A percentile compares a stretch with the other conserved stretches of the same genome.
Evolutionary conservation across 2,329 filamentous ascomycete species (phyloP).

Genomic region (Chlorencoelia australis): DNA sequence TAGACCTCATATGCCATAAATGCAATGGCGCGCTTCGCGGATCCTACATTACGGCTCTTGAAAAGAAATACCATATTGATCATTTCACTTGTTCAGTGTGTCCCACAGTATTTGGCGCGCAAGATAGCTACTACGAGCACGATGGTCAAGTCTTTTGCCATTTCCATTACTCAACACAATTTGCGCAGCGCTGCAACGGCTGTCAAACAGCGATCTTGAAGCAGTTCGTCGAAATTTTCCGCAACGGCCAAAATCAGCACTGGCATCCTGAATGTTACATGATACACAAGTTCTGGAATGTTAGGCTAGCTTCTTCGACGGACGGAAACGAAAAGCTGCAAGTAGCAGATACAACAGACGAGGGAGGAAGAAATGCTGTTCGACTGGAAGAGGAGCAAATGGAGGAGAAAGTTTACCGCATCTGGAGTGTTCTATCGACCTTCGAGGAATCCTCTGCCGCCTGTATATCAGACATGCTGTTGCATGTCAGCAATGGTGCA

Average conservation of each 20-base stretch:
- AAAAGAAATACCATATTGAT: constrained; percentile 97
- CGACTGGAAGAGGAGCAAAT: constrained; percentile 83
- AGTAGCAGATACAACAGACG: constrained; percentile 45
- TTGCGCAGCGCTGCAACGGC: constrained; percentile 91
- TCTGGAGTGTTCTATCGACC: constrained; percentile 94
- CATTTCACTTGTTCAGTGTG: constrained; percentile 98
- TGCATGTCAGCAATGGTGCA: constrained; percentile 95
- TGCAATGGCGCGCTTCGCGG: constrained; percentile 89
- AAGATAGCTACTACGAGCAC: constrained; percentile 98
- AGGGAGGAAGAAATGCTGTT: constrained; percentile 64
- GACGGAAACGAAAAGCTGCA: constrained; percentile 34
- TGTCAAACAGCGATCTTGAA: constrained; percentile 96
- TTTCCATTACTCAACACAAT: constrained; percentile 96
- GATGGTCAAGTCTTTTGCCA: constrained; percentile 95
- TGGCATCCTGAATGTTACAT: constrained; percentile 99
- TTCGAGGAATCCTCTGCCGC: constrained; percentile 97
- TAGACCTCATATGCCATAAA: constrained; percentile 83
- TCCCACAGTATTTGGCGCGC: constrained; percentile 93
- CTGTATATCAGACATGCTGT: constrained; percentile 97
- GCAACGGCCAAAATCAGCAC: constrained; percentile 95
- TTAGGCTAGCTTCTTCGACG: constrained; percentile 51
- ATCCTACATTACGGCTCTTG: constrained; percentile 94
- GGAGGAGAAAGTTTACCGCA: constrained; percentile 95
- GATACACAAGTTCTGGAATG: constrained; percentile 99
- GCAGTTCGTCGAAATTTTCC: constrained; percentile 97